Percentiles rank a stretch among this genome's conserved stretches.
phyloP scores from a whole-genome alignment of 352 stramenopile species.

The Phytophthora fragariae region DNA sequence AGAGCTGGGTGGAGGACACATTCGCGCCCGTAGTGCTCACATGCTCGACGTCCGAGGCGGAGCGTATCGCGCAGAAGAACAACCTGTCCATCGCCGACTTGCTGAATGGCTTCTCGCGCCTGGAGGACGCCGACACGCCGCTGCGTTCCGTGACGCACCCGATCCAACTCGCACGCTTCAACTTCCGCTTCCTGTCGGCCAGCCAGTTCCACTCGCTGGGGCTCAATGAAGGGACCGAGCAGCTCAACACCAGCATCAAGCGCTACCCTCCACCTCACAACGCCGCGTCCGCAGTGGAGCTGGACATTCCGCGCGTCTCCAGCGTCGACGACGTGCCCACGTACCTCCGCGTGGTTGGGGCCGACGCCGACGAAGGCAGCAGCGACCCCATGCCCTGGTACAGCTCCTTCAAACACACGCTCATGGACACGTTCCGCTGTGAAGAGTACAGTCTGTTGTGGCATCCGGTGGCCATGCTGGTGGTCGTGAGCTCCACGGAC shows the following conservation, averaged over 20 bases:
- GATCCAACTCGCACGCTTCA: slow-evolving; percentile 67
- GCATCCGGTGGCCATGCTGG: slow-evolving; percentile 76
- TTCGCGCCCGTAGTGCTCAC: slow-evolving; percentile 86
- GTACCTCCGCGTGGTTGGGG: slow-evolving; percentile 71
- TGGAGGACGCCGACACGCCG: slow-evolving; percentile 71
- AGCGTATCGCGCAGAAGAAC: slow-evolving; percentile 87
- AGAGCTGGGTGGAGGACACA: slow-evolving; percentile 79
- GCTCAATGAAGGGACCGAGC: slow-evolving; percentile 57
- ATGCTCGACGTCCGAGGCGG: slow-evolving; percentile 75
- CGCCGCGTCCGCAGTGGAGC: slow-evolving; percentile 50
- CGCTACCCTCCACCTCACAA: slow-evolving; percentile 51
- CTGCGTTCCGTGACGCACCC: slow-evolving; percentile 81
- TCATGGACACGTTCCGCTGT: slow-evolving; percentile 87
- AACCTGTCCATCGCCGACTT: slow-evolving; percentile 77
- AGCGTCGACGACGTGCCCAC: slow-evolving; percentile 69
- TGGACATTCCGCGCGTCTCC: slow-evolving; percentile 67
- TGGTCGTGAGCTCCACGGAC: slow-evolving; percentile 87
- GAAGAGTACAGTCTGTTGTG: slow-evolving; percentile 83
- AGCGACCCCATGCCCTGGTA: slow-evolving; percentile 83
- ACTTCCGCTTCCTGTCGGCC: slow-evolving; percentile 78
- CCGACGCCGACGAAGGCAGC: slow-evolving; percentile 37
- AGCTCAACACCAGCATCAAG: slow-evolving; percentile 74
- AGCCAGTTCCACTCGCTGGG: slow-evolving; percentile 58
- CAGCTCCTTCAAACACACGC: slow-evolving; percentile 72
- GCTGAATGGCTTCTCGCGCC: slow-evolving; percentile 74